Evolutionary conservation across 108 stramenopile species (phyloP).

Genomic region (Asterionellopsis glacialis): DNA sequence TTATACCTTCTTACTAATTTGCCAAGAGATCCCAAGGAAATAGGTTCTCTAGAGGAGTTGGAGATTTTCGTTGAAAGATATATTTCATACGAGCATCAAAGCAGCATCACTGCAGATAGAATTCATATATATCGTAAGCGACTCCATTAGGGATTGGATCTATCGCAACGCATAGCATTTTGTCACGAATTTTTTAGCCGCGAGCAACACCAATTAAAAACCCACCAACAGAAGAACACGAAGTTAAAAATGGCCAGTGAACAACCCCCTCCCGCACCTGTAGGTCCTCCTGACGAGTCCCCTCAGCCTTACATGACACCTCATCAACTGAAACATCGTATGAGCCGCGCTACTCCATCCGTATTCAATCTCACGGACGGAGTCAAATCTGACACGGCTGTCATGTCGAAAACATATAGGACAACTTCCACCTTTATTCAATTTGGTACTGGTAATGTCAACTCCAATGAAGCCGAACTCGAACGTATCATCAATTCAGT

Average conservation of each 20-base stretch:
- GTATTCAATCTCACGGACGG: neutral
- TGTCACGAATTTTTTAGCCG: no score
- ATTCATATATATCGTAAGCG: no score
- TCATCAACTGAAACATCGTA: slow-evolving; percentile 30
- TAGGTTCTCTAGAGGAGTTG: no score
- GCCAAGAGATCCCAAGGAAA: no score
- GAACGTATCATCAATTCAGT: slow-evolving; percentile 35
- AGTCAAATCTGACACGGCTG: neutral
- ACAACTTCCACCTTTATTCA: slow-evolving; percentile 33
- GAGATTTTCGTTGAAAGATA: no score
- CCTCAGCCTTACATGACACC: slow-evolving; percentile 44
- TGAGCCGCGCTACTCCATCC: slow-evolving; percentile 31
- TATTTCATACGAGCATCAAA: no score
- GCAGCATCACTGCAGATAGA: no score
- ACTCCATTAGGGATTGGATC: no score
- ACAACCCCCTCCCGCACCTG: slow-evolving; percentile 5
- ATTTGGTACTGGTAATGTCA: slow-evolving; percentile 4
- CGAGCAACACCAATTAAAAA: no score
- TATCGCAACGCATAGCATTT: no score
- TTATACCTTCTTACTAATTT: no score
- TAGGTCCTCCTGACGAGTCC: slow-evolving; percentile 6
- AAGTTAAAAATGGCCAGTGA: neutral
- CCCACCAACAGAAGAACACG: no score
- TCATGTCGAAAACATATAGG: slow-evolving; percentile 34
- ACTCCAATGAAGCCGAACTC: slow-evolving; percentile 29